Percentiles rank a stretch among this genome's conserved stretches.
Evolutionary conservation across 768 basidiomycete species (phyloP).

Genomic region (Favolaschia claudopus): DNA sequence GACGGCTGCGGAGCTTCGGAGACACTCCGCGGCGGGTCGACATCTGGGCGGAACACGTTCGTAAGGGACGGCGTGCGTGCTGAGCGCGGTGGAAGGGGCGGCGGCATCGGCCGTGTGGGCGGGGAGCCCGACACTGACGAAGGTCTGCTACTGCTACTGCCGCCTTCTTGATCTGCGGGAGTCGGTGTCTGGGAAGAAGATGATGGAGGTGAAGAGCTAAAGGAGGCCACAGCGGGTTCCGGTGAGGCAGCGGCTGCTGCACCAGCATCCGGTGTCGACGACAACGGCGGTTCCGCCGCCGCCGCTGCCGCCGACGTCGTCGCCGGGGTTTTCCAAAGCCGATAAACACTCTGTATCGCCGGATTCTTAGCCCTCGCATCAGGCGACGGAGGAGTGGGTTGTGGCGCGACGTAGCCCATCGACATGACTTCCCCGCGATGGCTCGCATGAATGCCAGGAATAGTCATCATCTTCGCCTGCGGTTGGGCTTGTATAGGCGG

Average conservation of each 20-base stretch:
- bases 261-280: conserved; percentile 7
- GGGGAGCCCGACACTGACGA: conserved; percentile 4
- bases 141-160: conserved; percentile 7
- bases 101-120: conserved; percentile 32
- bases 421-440: conserved; percentile 89
- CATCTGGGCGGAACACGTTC: conserved; percentile 36
- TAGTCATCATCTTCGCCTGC: conserved; percentile 82
- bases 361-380: conserved; percentile 52
- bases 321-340: conserved; percentile 72
- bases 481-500: conserved; percentile 79
- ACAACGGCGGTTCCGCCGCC: conserved; percentile 22
- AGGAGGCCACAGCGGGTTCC: conserved; percentile 3
- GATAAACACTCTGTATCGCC: conserved; percentile 73
- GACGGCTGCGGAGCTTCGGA: conserved; percentile 35
- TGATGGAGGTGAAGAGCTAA: conserved; percentile 14
- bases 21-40: conserved; percentile 33
- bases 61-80: conserved; percentile 35
- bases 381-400: conserved; percentile 43
- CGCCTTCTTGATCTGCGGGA: conserved; percentile 13
- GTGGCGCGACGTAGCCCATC: conserved; percentile 74
- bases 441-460: conserved; percentile 87
- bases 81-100: conserved; percentile 60
- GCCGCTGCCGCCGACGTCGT: conserved; percentile 34
- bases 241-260: conserved; percentile 3
- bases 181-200: conserved; percentile 13